Base-by-base conservation (phyloP, 192 early-diverging fungal genomes). In the Thamnidium elegans region DNA sequence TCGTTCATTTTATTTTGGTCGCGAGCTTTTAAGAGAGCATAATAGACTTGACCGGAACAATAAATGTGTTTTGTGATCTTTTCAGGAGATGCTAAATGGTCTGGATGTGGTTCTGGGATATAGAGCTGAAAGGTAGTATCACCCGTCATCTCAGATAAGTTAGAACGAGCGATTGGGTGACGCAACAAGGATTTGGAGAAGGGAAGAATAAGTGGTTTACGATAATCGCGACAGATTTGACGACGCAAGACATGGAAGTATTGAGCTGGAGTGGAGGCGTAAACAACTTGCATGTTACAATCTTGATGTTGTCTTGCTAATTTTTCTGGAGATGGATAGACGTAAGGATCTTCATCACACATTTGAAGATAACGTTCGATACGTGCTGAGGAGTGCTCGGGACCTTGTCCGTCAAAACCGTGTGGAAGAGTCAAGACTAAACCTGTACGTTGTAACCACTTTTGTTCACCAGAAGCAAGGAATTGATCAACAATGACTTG, bases 401-500 rank as follows among this genome's bases (percentile, higher is more conserved):
- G 94, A 39, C 96, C 96, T 81, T 96, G 94, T 43, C 96, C 96
- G 72, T 98, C 96, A 77, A 92, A 98, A 52, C 96, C 96, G 79
- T 98, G 96, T 8, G 96, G 96, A 58, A 98, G 82, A 43, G 92
- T 80, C 81, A 96, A 81, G 44, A 93, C 91, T 70, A 98, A 77
- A 43, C 96, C 96, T 17, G 94, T 93, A 78, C 92, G 90, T 80
- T 94, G 94, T 55, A 96, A 78, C 96, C 96, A 98, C 81, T 98
- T 98, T 69, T 94, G 91, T 82, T 98, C 96, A 64, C 94, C 96
- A 32, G 92, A 87, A 7, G 88, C 83, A 51, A 98, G 92, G 72
- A 95, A 98, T 80, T 98, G 96, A 76, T 98, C 96, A 75, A 98
- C 92, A 62, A 98, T 97, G 76, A 88, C 88, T 82, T 98, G 96